Conservation (phyloP, 2,329 filamentous ascomycete genomes). For the Scedosporium boydii region DNA sequence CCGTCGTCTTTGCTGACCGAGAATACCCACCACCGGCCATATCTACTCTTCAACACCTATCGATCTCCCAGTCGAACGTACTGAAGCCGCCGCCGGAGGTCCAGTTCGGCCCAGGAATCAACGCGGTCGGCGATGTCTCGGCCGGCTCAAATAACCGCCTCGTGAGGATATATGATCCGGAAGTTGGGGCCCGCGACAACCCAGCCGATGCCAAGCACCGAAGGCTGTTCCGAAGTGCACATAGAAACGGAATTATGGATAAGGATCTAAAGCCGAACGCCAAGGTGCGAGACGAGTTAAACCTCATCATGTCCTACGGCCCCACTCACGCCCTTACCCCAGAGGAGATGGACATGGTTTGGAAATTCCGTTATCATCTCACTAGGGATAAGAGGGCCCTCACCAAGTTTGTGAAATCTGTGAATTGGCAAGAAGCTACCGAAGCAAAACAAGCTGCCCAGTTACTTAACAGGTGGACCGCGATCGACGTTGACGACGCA, state of each 20-base stretch:
- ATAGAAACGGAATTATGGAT: conserved; percentile 85
- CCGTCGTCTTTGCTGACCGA: conserved; percentile 87
- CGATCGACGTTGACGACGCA: conserved; percentile 94
- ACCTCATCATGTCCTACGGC: conserved; percentile 82
- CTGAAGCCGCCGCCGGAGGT: conserved; percentile 80
- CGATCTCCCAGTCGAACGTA: conserved; percentile 53
- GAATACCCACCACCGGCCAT: conserved; percentile 82
- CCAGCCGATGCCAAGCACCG: conserved; percentile 93
- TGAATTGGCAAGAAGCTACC: conserved; percentile 80
- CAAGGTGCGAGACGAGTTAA: conserved; percentile 88
- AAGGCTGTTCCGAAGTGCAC: conserved; percentile 79
- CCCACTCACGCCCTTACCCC: conserved; percentile 80
- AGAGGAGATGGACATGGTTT: conserved; percentile 91
- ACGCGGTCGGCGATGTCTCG: conserved; percentile 48
- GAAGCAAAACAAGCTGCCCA: conserved; percentile 87
- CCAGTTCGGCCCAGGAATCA: conserved; percentile 82
- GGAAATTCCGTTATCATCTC: conserved; percentile 94
- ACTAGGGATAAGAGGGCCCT: conserved; percentile 85
- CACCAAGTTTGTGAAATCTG: conserved; percentile 96
- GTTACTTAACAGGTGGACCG: conserved; percentile 85
- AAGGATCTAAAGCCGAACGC: conserved; percentile 94
- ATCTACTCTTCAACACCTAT: conserved; percentile 52
- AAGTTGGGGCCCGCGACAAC: conserved; percentile 81
- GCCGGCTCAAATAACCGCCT: conserved; percentile 46
- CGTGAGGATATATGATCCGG: conserved; percentile 85